Base-by-base conservation (phyloP, 2,329 filamentous ascomycete genomes). In the Fusarium chlamydosporum region DNA sequence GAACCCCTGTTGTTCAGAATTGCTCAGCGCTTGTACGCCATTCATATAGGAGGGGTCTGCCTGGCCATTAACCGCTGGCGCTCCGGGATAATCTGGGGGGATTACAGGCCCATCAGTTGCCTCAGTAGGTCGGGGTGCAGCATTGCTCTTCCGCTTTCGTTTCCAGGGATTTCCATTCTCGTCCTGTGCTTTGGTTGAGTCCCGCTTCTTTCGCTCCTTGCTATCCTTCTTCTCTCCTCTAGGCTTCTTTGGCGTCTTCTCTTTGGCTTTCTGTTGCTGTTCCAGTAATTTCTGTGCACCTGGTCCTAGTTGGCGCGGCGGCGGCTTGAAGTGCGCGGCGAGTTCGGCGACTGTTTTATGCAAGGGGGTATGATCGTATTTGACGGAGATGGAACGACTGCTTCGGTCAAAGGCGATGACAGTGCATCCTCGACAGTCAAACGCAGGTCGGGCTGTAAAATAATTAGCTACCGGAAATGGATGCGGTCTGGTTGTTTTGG, bases 311-410 rank as follows among this genome's bases (percentile, higher is more conserved):
- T 75, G 74, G 7, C 76, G 73, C 7, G 84, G 82, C 15, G 82
- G 79, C 7, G 84, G 86, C 29, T 80, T 80, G 54, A 85, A 83
- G 37, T 81, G 76, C 6, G 83, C 80, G 11, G 82, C 78, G 26
- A 88, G 76, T 46, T 88, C 77, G 2, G 77, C 81, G 6, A 89
- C 85, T 0, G 85, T 86, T 71, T 80, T 84, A 73, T 89, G 87
- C n/a, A 88, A 71, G 5, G 83, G 84, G 0, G 83, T 86, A 68
- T 89, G 87, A 33, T 85, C 82, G 69, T 88, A 88, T 59, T 84
- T 84, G 55, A 88, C 78, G 12, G 82, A 79, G 38, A 89, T 83
- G 10, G 79, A 76, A 33, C 82, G 82, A 31, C 77, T 81, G 26
- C 78, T 79, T 56, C 82, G 83, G 8, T 82, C 80, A 65, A 89